Percentiles rank a stretch among this genome's conserved stretches.
These are phyloP conservation scores for Heimioporus sp. DNA, from an alignment of 768 basidiomycete genomes.

Conservation along the genomic window DNA sequence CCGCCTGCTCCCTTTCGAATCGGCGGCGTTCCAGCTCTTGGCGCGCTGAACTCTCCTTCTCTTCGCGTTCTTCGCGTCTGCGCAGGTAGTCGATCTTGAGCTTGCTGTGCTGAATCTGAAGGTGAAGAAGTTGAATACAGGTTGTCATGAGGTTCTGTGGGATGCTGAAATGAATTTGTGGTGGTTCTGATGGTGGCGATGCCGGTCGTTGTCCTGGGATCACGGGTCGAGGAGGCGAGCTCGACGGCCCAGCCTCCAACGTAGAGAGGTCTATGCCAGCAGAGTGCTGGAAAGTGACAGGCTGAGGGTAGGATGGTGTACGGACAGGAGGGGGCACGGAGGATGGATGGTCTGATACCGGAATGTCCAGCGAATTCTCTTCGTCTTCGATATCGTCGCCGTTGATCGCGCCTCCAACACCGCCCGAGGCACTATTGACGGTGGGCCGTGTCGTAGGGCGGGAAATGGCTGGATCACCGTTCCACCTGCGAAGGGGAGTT, in stretches of 20 bases:
- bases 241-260: conserved; percentile 20
- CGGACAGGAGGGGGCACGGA: conserved; percentile 28
- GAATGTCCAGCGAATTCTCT: conserved; percentile 43
- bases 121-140: conserved; percentile 59
- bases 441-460: conserved; percentile 43
- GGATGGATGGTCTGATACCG: conserved; percentile 23
- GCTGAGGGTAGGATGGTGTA: conserved; percentile 23
- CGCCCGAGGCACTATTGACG: conserved; percentile 23
- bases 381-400: conserved; percentile 55
- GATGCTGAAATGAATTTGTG: conserved; percentile 48
- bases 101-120: conserved; percentile 68
- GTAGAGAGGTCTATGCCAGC: conserved; percentile 13
- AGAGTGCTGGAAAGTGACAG: conserved; percentile 10
- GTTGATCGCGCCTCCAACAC: conserved; percentile 31
- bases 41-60: conserved; percentile 50
- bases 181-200: conserved; percentile 34
- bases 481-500: conserved; percentile 46
- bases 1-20: conserved; percentile 54
- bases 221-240: conserved; percentile 14
- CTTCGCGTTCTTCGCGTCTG: conserved; percentile 68
- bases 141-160: conserved; percentile 56
- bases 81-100: conserved; percentile 68
- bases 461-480: conserved; percentile 61
- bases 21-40: conserved; percentile 53
- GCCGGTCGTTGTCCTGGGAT: conserved; percentile 5